phyloP scores from a whole-genome alignment of 352 stramenopile genomes.

The Pythium folliculosum region DNA sequence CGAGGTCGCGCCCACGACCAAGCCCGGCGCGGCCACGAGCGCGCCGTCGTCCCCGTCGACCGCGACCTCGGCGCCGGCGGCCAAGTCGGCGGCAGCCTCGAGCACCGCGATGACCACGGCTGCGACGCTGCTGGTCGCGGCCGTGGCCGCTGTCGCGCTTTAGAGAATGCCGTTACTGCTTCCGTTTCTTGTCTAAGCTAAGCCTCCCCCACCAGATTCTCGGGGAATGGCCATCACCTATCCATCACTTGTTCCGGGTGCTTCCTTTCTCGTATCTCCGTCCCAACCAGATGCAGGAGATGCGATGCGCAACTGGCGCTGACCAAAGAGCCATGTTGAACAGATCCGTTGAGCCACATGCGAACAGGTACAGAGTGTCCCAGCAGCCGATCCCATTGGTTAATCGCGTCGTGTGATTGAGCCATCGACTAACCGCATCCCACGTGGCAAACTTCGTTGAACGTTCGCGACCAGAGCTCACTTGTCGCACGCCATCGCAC shows the following conservation, averaged over 20 bases:
- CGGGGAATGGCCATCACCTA: no score
- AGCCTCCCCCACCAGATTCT: no score
- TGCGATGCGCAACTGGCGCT: no score
- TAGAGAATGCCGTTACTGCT: neutral
- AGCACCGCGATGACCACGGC: slow-evolving; percentile 1
- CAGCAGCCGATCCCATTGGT: slow-evolving; percentile 4
- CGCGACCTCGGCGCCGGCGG: slow-evolving; percentile 6
- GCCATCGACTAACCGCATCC: slow-evolving; percentile 14
- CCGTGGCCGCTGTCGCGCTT: neutral
- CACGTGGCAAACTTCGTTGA: slow-evolving; percentile 5
- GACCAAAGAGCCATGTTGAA: no score
- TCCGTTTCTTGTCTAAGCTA: neutral
- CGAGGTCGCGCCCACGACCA: neutral
- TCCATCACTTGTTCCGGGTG: no score
- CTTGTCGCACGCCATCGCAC: neutral
- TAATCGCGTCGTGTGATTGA: slow-evolving; percentile 13
- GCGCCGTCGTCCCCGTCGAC: slow-evolving; percentile 2
- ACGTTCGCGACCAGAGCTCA: neutral
- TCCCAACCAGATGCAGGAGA: neutral
- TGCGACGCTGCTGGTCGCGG: slow-evolving; percentile 15
- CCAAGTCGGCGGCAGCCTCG: slow-evolving; percentile 1
- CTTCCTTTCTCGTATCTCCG: no score
- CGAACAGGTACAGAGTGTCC: neutral
- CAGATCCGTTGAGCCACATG: neutral
- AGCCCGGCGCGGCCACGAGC: neutral